These are phyloP conservation scores for Trifolium dubium DNA, from an alignment of 306 rosid species.

Conservation along the genomic window DNA sequence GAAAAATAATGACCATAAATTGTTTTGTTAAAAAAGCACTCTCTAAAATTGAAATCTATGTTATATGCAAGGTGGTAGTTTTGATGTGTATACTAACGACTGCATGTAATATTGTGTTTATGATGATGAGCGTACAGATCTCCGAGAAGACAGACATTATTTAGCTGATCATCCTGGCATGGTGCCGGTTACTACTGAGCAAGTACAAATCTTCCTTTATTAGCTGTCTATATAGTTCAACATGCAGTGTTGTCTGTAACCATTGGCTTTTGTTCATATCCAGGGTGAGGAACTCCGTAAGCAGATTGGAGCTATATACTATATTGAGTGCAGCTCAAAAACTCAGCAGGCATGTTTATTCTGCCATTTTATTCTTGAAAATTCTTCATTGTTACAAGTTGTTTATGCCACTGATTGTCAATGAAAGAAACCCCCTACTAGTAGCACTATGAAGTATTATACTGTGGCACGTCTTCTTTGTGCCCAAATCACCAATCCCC, in stretches of 20 bases:
- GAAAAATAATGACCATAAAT: not conserved
- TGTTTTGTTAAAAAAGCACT: too few relatives aligned
- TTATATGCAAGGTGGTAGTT: constrained; percentile 33
- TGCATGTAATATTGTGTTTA: constrained; percentile 38
- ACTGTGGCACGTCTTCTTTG: not conserved
- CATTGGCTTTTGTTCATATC: constrained; percentile 39
- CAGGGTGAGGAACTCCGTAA: constrained; percentile 96
- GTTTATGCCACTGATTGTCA: not conserved
- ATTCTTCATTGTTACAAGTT: constrained; percentile 10
- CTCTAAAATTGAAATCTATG: constrained; percentile 12
- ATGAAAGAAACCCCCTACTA: constrained; percentile 7
- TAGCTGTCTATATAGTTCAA: constrained; percentile 33
- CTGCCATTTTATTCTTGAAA: constrained; percentile 28
- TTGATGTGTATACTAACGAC: constrained; percentile 14
- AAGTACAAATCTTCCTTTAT: constrained; percentile 55
- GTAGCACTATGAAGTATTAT: constrained; percentile 6
- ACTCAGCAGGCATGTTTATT: constrained; percentile 79
- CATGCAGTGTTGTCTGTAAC: constrained; percentile 16
- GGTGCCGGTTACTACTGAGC: constrained; percentile 81
- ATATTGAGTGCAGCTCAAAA: constrained; percentile 94
- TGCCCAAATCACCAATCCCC: not conserved
- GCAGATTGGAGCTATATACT: constrained; percentile 79
- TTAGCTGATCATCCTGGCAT: constrained; percentile 88
- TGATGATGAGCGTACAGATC: constrained; percentile 61
- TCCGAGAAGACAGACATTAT: constrained; percentile 87